Base-by-base conservation (phyloP, 1,284 basidiomycete species). In the Hypsizygus ulmarius region DNA sequence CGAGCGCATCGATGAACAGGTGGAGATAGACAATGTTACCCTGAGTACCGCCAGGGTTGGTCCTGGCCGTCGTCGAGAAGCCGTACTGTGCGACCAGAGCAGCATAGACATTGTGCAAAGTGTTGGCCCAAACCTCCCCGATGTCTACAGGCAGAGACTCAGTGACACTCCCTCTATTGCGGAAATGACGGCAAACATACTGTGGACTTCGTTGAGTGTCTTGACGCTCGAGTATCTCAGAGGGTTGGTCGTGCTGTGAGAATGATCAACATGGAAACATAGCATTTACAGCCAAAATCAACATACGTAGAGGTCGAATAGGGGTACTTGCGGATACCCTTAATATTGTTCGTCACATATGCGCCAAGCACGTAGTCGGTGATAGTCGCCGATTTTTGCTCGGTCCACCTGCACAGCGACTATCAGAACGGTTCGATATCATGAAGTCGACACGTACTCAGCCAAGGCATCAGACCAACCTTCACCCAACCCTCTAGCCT, bases 381-480 rank as follows among this genome's bases (percentile, higher is more conserved):
- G 15, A 69, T 59, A 0, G 58, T 55, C 1, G 55, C 53, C 34
- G 58, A 57, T 18, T 59, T 68, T 49, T 72, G 66, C 52, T 68
- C 64, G 27, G 60, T 59, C 68, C 68, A 72, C 48, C 68, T 71
- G 36, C 35, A 18, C 19, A 52, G 41, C 14, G 10, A 2, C 2
- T 5, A 60, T 56, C 64, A 53, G 37, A 53, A 25, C 4, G 48
- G 12, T 59, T 55, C 10, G 38, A 34, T 18, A 46, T 49, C 3
- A n/a, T 12, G 15, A 12, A 35, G 6, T 35, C 27, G 19, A 38
- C 18, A 61, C 63, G 27, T 50, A 72, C 69, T 71, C 67, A 18
- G 74, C 73, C 58, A 77, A 62, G 40, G 73, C 68, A 59, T 76
- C 74, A n/a, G 67, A 69, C 72, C 71, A 75, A 10, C 64, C 75